These are phyloP conservation scores for Alternaria arbusti DNA, from an alignment of 2,329 filamentous ascomycete genomes.

Conservation along the genomic window DNA sequence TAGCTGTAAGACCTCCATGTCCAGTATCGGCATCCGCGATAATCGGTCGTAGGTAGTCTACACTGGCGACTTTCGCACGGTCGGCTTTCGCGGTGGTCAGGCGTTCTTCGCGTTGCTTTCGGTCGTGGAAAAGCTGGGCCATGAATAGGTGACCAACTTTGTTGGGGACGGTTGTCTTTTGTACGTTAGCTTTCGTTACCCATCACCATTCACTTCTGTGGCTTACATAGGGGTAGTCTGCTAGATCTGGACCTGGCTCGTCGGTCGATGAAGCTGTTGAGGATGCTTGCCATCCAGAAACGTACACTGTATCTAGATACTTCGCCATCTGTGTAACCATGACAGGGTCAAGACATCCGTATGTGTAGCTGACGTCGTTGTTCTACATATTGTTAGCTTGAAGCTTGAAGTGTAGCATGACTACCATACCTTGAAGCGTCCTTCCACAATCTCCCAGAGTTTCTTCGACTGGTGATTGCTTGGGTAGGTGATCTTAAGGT, in stretches of 20 bases:
- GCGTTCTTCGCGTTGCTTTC: slow-evolving; percentile 96
- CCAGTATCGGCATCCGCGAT: slow-evolving; percentile 97
- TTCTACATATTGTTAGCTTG: slow-evolving; percentile 60
- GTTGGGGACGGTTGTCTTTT: slow-evolving; percentile 92
- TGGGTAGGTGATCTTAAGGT: slow-evolving; percentile 87
- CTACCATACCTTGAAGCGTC: slow-evolving; percentile 74
- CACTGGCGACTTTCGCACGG: slow-evolving; percentile 75
- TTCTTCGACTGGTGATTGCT: slow-evolving; percentile 92
- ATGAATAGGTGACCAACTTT: slow-evolving; percentile 98
- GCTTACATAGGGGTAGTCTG: slow-evolving; percentile 78
- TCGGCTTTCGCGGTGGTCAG: slow-evolving; percentile 75
- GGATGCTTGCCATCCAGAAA: slow-evolving; percentile 98
- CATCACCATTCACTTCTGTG: background rate
- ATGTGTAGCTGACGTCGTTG: slow-evolving; percentile 88
- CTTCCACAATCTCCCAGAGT: slow-evolving; percentile 88
- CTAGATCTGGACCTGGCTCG: slow-evolving; percentile 95
- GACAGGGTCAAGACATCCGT: slow-evolving; percentile 95
- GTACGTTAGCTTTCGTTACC: slow-evolving; percentile 14
- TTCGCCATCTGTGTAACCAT: slow-evolving; percentile 99
- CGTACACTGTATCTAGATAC: slow-evolving; percentile 97
- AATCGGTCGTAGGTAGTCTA: slow-evolving; percentile 95
- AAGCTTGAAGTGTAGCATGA: background rate
- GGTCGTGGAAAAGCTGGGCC: slow-evolving; percentile 98
- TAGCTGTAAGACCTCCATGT: slow-evolving; percentile 94
- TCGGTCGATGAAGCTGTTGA: slow-evolving; percentile 94